These are phyloP conservation scores for Pyrus communis DNA, from an alignment of 306 rosid species.

Conservation along the genomic window DNA sequence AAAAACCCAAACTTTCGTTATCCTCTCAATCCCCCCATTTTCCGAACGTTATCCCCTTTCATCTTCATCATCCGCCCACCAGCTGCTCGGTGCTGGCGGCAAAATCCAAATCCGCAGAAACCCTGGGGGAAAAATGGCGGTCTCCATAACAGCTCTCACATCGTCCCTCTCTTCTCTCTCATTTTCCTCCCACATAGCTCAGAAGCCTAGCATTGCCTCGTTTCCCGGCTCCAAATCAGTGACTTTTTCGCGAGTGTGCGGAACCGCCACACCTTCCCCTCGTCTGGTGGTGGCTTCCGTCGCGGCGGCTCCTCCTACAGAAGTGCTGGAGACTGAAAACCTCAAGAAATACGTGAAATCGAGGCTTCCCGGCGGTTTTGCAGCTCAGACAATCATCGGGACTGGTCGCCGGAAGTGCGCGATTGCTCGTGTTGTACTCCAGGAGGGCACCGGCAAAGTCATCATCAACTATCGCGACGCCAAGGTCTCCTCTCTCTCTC, in stretches of 20 bases:
- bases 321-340: constrained; percentile 50
- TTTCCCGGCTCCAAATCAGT: constrained; percentile 25
- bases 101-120: not conserved
- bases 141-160: constrained; percentile 47
- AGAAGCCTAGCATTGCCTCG: constrained; percentile 31
- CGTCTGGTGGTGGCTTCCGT: constrained; percentile 45
- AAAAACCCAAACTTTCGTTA: no score
- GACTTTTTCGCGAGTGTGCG: constrained; percentile 23
- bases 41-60: not conserved
- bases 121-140: constrained; percentile 39
- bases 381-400: constrained; percentile 72
- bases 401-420: constrained; percentile 88
- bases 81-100: not conserved
- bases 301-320: constrained; percentile 31
- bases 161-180: constrained; percentile 68
- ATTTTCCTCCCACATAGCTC: constrained; percentile 64
- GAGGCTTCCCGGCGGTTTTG: constrained; percentile 93
- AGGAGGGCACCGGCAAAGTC: constrained; percentile 85
- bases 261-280: constrained; percentile 2
- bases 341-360: constrained; percentile 60
- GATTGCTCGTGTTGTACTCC: constrained; percentile 82
- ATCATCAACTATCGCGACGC: constrained; percentile 89
- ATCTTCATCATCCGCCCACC: not conserved
- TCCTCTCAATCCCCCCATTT: not conserved
- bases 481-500: constrained; percentile 36